Conservation (phyloP, 805 yeast species). For the Starmerella riodocensis region DNA sequence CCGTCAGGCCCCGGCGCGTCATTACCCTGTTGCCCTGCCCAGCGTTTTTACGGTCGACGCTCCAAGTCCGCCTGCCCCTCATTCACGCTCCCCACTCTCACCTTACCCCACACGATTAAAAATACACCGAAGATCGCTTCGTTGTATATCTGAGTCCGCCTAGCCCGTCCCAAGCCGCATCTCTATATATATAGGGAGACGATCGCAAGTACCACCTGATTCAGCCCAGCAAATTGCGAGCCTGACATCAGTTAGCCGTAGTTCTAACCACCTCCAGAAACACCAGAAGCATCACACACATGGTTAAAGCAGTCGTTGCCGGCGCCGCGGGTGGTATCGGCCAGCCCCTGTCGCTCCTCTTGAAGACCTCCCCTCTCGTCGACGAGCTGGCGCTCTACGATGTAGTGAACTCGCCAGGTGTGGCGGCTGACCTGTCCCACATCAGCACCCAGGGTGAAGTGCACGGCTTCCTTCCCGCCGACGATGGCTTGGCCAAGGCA, state of each 20-base stretch:
- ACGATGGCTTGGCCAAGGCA: constrained; percentile 54
- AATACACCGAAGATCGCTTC: not conserved
- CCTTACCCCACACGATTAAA: not conserved
- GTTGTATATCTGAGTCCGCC: not conserved
- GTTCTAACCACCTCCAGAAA: no score
- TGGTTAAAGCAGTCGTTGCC: constrained; percentile 63
- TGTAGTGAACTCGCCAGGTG: constrained; percentile 75
- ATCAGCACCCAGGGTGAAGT: constrained; percentile 57
- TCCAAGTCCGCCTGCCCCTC: constrained; percentile 2
- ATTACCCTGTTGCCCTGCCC: no score
- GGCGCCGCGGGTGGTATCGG: constrained; percentile 90
- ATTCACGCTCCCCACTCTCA: no score
- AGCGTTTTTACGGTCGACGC: no score
- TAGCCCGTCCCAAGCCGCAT: not conserved
- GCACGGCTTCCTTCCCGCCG: constrained; percentile 45
- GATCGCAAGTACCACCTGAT: no score
- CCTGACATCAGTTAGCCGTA: no score
- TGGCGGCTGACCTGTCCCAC: constrained; percentile 77
- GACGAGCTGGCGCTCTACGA: constrained; percentile 66
- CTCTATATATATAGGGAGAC: not conserved
- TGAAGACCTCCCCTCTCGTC: constrained; percentile 54
- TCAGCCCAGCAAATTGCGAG: no score
- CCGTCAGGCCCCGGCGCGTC: no score
- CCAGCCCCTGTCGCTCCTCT: constrained; percentile 72
- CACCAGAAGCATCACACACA: constrained; percentile 15